These are phyloP conservation scores for Apiotrichum mycotoxinovorans DNA, from an alignment of 1,284 basidiomycete species.

Conservation along the genomic window DNA sequence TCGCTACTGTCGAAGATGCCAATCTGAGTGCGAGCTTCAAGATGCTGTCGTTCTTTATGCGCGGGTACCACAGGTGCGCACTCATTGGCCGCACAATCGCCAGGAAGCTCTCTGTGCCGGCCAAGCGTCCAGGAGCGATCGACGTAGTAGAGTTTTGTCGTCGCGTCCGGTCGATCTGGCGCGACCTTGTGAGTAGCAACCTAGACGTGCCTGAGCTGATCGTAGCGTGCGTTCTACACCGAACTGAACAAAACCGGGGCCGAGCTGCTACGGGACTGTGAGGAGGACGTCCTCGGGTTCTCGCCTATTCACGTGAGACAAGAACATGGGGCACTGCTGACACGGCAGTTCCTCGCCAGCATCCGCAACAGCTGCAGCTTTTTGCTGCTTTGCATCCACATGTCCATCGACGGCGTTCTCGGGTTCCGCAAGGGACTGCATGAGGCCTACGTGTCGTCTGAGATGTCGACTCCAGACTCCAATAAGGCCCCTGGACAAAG, in stretches of 20 bases:
- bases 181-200: constrained; percentile 21
- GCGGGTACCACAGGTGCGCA: constrained; percentile 22
- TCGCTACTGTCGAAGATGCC: constrained; percentile 16
- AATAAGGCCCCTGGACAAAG: too few relatives aligned
- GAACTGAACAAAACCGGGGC: constrained; percentile 13
- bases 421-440: constrained; percentile 27
- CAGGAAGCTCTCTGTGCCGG: constrained; percentile 19
- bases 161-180: constrained; percentile 22
- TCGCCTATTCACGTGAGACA: constrained; percentile 37
- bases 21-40: constrained; percentile 22
- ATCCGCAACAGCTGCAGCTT: constrained; percentile 27
- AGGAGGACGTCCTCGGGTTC: constrained; percentile 26
- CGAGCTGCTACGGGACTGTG: constrained; percentile 16
- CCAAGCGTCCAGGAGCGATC: constrained; percentile 23
- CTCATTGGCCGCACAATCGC: constrained; percentile 24
- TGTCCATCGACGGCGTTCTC: constrained; percentile 26
- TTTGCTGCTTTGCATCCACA: constrained; percentile 32
- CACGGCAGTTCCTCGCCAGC: constrained; percentile 14
- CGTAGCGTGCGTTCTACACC: constrained; percentile 13
- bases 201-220: background rate
- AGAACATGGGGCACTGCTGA: background rate
- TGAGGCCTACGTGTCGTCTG: constrained; percentile 19
- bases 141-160: constrained; percentile 26
- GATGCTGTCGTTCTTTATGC: constrained; percentile 24
- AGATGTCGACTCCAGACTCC: background rate